Evolutionary conservation across 2,329 filamentous ascomycete genomes (phyloP).

Genomic region (Camillea tinctor): DNA sequence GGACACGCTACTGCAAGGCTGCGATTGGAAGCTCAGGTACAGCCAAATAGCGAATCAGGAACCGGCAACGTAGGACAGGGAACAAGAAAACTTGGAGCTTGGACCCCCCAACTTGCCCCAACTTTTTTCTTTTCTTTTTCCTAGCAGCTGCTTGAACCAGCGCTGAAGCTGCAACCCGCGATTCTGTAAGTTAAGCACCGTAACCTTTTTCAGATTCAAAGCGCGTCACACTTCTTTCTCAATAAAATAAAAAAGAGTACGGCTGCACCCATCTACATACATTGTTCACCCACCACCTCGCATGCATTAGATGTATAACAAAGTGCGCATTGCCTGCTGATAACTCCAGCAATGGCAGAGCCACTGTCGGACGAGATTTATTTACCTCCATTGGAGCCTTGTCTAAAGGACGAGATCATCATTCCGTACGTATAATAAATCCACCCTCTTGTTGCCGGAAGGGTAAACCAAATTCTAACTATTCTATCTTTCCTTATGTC

Average conservation of each 20-base stretch:
- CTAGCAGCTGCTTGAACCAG: not conserved
- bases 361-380: slow-evolving; percentile 68
- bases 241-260: slow-evolving; percentile 2
- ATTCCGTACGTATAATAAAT: slow-evolving; percentile 65
- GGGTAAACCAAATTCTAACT: not conserved
- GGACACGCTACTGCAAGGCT: not conserved
- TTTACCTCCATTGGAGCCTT: slow-evolving; percentile 82
- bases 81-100: slow-evolving; percentile 4
- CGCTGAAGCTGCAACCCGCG: not conserved
- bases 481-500: slow-evolving; percentile 20
- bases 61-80: not conserved
- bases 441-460: not conserved
- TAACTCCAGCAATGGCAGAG: slow-evolving; percentile 63
- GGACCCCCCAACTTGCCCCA: slow-evolving; percentile 3
- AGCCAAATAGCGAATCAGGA: not conserved
- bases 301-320: slow-evolving; percentile 31
- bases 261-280: slow-evolving; percentile 18
- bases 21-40: not conserved
- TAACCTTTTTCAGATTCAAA: slow-evolving; percentile 13
- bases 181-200: slow-evolving; percentile 17
- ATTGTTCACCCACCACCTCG: slow-evolving; percentile 18
- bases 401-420: slow-evolving; percentile 75
- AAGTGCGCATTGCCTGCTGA: slow-evolving; percentile 42
- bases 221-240: slow-evolving; percentile 11
- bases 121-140: not conserved